phyloP scores from a whole-genome alignment of 495 filamentous ascomycete genomes.

The Xylaria sp. region DNA sequence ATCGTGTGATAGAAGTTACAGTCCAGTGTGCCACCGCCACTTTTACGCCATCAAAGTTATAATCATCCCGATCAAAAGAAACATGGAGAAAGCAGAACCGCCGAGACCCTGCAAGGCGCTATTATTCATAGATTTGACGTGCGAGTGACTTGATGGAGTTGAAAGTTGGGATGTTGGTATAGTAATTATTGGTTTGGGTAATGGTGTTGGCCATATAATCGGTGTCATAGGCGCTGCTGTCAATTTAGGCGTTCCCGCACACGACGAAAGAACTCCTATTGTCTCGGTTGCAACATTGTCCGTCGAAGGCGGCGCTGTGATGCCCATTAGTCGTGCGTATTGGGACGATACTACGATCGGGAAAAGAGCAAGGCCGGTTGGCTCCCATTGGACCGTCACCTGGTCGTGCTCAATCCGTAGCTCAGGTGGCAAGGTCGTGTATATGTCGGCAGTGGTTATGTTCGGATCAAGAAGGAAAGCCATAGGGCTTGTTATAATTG shows the following conservation, averaged over 20 bases:
- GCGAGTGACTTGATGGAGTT: neutral
- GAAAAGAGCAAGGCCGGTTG: conserved; percentile 29
- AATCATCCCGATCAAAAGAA: neutral
- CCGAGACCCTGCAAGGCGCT: neutral
- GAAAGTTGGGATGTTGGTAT: neutral
- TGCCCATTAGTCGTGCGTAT: conserved; percentile 35
- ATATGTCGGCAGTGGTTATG: conserved; percentile 36
- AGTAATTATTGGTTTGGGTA: neutral
- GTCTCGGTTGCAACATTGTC: neutral
- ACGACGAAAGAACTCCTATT: neutral
- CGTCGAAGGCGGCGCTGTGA: conserved; percentile 12
- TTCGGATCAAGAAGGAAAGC: conserved; percentile 35
- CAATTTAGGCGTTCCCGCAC: neutral
- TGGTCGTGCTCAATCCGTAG: conserved; percentile 36
- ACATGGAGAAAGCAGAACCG: neutral
- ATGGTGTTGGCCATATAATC: neutral
- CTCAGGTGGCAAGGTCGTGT: conserved; percentile 34
- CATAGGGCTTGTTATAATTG: conserved; percentile 35
- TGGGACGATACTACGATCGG: conserved; percentile 27
- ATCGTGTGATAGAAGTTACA: too few relatives aligned
- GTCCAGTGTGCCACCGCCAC: neutral
- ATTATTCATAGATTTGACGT: neutral
- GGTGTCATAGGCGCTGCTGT: neutral
- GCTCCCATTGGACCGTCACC: conserved; percentile 36
- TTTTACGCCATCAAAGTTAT: neutral